These are phyloP conservation scores for Eucalyptus caleyi DNA, from an alignment of 345 rosid species.

Conservation along the genomic window DNA sequence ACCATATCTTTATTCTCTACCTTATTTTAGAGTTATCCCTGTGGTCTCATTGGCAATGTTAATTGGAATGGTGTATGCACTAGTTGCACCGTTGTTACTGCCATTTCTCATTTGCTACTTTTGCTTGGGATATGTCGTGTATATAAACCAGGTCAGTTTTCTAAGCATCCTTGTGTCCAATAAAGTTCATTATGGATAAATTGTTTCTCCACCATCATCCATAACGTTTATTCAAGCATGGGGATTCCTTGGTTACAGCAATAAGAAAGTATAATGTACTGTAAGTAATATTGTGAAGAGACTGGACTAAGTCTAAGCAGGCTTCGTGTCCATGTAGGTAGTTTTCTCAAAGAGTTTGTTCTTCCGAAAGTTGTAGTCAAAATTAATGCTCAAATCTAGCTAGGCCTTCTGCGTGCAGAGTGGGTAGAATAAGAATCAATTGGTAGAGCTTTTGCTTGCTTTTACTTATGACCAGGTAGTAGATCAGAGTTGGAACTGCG, in stretches of 20 bases:
- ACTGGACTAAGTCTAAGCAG: not conserved
- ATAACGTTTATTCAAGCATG: not conserved
- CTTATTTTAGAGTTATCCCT: slow-evolving; percentile 72
- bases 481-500: not conserved
- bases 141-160: slow-evolving; percentile 56
- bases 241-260: not conserved
- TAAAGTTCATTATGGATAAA: not conserved
- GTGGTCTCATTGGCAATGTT: slow-evolving; percentile 52
- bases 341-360: not conserved
- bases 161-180: not conserved
- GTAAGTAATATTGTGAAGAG: not conserved
- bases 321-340: not conserved
- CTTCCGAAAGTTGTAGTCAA: not conserved
- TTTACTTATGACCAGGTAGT: not conserved
- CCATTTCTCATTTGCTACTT: slow-evolving; percentile 80
- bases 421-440: not conserved
- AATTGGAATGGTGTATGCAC: slow-evolving; percentile 80
- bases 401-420: not conserved
- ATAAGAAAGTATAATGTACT: not conserved
- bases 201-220: not conserved
- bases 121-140: slow-evolving; percentile 67
- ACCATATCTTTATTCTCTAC: slow-evolving; percentile 66
- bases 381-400: not conserved
- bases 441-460: not conserved
- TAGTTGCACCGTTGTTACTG: slow-evolving; percentile 69